A percentile compares a stretch with the other conserved stretches of the same genome.
These are phyloP conservation scores for Candida loeiensis DNA, from an alignment of 805 yeast genomes.

Conservation along the genomic window DNA sequence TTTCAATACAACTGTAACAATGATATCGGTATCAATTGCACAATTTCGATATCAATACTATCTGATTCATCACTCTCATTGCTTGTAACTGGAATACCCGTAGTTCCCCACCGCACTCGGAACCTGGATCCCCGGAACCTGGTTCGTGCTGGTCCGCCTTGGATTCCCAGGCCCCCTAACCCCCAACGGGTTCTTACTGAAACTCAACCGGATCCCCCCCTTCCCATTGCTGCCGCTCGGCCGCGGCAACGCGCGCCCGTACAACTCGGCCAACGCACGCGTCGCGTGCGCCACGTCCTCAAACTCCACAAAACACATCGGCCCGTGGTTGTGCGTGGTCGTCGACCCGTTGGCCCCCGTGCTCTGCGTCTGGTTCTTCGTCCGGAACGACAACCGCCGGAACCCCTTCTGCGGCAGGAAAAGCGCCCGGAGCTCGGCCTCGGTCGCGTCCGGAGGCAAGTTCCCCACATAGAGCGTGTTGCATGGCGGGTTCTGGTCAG, in stretches of 20 bases:
- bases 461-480: conserved; percentile 96
- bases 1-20: too few relatives aligned
- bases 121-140: conserved; percentile 14
- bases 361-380: conserved; percentile 47
- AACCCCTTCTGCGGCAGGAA: conserved; percentile 91
- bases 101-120: conserved; percentile 30
- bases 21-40: too few relatives aligned
- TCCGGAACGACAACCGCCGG: conserved; percentile 86
- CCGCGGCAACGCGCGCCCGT: conserved; percentile 88
- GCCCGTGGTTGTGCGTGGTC: conserved; percentile 65
- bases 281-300: conserved; percentile 95
- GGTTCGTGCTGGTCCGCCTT: conserved; percentile 36
- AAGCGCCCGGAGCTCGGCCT: conserved; percentile 81
- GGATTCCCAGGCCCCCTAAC: conserved; percentile 71
- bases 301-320: conserved; percentile 99
- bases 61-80: conserved; percentile 3
- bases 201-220: conserved; percentile 92
- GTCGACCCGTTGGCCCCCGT: conserved; percentile 23
- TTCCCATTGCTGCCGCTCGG: conserved; percentile 66
- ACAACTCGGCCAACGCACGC: conserved; percentile 86
- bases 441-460: conserved; percentile 95
- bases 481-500: conserved; percentile 98
- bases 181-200: conserved; percentile 94
- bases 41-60: too few relatives aligned
- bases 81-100: conserved; percentile 35